phyloP scores from a whole-genome alignment of 2,329 filamentous ascomycete species.

The Claviceps sorghi region DNA sequence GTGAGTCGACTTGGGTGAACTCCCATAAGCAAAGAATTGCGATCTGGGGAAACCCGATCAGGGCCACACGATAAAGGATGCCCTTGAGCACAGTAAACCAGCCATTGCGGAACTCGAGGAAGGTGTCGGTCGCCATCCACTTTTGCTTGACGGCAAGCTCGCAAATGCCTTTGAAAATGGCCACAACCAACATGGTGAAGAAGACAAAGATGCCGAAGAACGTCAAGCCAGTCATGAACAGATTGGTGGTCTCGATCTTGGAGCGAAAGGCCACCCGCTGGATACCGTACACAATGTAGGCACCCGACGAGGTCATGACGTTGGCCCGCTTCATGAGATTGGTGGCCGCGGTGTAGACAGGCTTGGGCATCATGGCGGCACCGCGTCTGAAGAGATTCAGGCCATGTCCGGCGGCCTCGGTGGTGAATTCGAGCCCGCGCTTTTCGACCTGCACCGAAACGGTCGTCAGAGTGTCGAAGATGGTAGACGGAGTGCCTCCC shows the following conservation, averaged over 20 bases:
- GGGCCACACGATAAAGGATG: slow-evolving; percentile 76
- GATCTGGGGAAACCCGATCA: slow-evolving; percentile 88
- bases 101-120: slow-evolving; percentile 84
- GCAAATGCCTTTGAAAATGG: slow-evolving; percentile 66
- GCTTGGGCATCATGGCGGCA: slow-evolving; percentile 34
- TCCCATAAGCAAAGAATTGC: slow-evolving; percentile 87
- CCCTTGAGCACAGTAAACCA: slow-evolving; percentile 90
- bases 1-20: slow-evolving; percentile 71
- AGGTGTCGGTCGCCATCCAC: slow-evolving; percentile 73
- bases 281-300: slow-evolving; percentile 61
- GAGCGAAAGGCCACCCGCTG: slow-evolving; percentile 64
- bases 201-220: slow-evolving; percentile 81
- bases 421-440: slow-evolving; percentile 25
- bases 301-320: slow-evolving; percentile 37
- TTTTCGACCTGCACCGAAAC: slow-evolving; percentile 77
- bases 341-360: slow-evolving; percentile 19
- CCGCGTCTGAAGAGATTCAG: slow-evolving; percentile 39
- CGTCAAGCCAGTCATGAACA: slow-evolving; percentile 80
- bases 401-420: slow-evolving; percentile 17
- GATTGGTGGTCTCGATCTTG: slow-evolving; percentile 78
- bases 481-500: slow-evolving; percentile 66
- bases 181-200: slow-evolving; percentile 56
- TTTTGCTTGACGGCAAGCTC: slow-evolving; percentile 61
- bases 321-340: slow-evolving; percentile 39
- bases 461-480: slow-evolving; percentile 58